A percentile compares a stretch with the other conserved stretches of the same genome.
These are phyloP conservation scores for Candida oleophila DNA, from an alignment of 805 yeast genomes.

Conservation along the genomic window DNA sequence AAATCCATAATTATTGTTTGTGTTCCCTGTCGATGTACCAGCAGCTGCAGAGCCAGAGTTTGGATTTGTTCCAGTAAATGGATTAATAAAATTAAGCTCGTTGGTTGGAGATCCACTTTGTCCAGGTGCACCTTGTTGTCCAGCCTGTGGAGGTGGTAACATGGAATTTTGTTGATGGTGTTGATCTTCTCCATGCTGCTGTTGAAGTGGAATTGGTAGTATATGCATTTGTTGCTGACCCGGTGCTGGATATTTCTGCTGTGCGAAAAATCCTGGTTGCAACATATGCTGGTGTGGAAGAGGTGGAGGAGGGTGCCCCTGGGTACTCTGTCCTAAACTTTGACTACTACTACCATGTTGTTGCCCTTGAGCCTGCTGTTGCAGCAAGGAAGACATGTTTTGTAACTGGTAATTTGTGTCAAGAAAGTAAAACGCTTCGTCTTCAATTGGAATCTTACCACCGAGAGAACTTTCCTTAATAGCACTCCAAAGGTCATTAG, in stretches of 20 bases:
- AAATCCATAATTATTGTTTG: constrained; percentile 1
- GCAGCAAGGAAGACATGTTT: constrained; percentile 32
- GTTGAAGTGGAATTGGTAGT: constrained; percentile 5
- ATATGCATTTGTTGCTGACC: constrained; percentile 3
- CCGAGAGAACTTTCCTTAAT: constrained; percentile 61
- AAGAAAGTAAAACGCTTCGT: constrained; percentile 48
- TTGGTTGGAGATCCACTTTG: background rate
- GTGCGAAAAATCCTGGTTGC: constrained; percentile 5
- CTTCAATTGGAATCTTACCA: constrained; percentile 49
- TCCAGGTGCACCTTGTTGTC: constrained; percentile 2
- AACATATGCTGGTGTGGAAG: constrained; percentile 6
- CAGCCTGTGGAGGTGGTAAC: background rate
- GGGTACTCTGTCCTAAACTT: background rate
- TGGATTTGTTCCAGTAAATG: constrained; percentile 2
- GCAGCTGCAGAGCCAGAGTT: background rate
- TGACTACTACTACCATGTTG: background rate
- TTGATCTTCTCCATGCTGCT: constrained; percentile 1
- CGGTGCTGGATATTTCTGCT: constrained; percentile 5
- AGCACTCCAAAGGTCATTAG: constrained; percentile 51
- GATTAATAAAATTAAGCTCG: constrained; percentile 4
- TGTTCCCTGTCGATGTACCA: background rate
- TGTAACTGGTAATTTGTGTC: constrained; percentile 45
- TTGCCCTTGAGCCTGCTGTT: constrained; percentile 3
- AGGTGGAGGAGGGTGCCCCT: constrained; percentile 1
- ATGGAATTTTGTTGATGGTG: constrained; percentile 7